Conservation (phyloP, 139 green algal genomes). For the Chloropicon primus region DNA sequence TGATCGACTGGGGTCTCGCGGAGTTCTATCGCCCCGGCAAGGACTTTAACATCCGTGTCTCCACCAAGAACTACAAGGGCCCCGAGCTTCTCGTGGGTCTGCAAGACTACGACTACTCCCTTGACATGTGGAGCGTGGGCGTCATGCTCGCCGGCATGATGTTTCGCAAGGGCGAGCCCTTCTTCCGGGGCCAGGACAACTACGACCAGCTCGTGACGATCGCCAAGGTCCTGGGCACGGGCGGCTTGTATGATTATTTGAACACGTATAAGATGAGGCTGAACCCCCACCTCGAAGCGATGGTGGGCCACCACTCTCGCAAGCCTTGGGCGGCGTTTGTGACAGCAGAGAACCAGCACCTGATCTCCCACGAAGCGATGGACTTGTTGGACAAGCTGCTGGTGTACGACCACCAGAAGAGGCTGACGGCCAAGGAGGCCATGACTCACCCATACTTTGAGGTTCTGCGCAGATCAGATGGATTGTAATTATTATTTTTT, state of each 20-base stretch:
- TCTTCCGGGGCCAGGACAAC: slow-evolving; percentile 99
- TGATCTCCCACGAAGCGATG: slow-evolving; percentile 78
- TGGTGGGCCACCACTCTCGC: slow-evolving; percentile 57
- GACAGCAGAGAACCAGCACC: slow-evolving; percentile 82
- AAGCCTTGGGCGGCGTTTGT: slow-evolving; percentile 94
- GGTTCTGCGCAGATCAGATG: too few relatives aligned
- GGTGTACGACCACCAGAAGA: slow-evolving; percentile 85
- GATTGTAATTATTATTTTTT: too few relatives aligned
- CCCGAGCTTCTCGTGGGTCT: slow-evolving; percentile 96
- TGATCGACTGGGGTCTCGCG: slow-evolving; percentile 98
- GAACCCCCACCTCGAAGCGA: slow-evolving; percentile 83
- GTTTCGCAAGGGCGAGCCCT: slow-evolving; percentile 93
- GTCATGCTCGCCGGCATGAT: slow-evolving; percentile 67
- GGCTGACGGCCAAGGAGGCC: slow-evolving; percentile 82
- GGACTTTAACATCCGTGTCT: slow-evolving; percentile 94
- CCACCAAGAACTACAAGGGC: slow-evolving; percentile 92
- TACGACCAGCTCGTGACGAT: slow-evolving; percentile 99
- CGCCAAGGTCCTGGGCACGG: slow-evolving; percentile 85
- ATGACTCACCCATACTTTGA: slow-evolving; percentile 94
- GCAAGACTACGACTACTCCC: slow-evolving; percentile 94
- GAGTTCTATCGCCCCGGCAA: slow-evolving; percentile 94
- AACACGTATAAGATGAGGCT: slow-evolving; percentile 94
- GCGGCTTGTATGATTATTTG: slow-evolving; percentile 73
- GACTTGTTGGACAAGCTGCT: slow-evolving; percentile 94
- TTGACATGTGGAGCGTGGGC: slow-evolving; percentile 94